Evolutionary conservation across 2,329 filamentous ascomycete species (phyloP), one percentile per base, ranked within the genome.

Genomic region (Exophiala alcalophila): DNA sequence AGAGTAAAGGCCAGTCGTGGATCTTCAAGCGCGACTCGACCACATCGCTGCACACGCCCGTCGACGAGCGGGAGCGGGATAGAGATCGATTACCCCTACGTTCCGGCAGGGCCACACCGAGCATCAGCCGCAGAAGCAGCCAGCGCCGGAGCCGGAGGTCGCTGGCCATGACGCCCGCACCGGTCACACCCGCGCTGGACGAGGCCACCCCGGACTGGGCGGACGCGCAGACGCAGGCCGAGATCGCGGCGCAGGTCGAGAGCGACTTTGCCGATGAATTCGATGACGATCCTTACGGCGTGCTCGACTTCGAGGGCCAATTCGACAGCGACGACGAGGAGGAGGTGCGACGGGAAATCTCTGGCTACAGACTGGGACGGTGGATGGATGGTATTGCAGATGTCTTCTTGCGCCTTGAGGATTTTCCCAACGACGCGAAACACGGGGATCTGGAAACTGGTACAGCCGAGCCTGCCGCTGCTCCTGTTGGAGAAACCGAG

Each of bases 1-100:
- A 81, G 53, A 71, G 72, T 44, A 81, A 81, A 53, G 78, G 78
- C n/a, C 77, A 81, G 56, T 73, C 72, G 41, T 81, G 78, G 78
- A 66, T 81, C 3, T 65, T 68, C 2, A 72, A 77, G 37, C 66
- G 76, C 18, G 72, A 76, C 49, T 77, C 71, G 47, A 73, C 71
- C 1, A 80, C 77, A 1, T 74, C 69, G 31, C 63, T 80, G 23
- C 48, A 44, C 14, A 45, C 44, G 12, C 50, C 52, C 11, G 19
- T 44, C 3, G 49, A 56, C 6, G 46, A 48, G 2, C 68, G 44
- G 23, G n/a, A n/a, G n/a, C n/a, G n/a, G n/a, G n/a, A n/a, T n/a
- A n/a, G n/a, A n/a, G n/a, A n/a, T n/a, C n/a, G n/a, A n/a, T n/a
- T n/a, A n/a, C 26, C 29, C 9, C 18, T 38, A 5, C 32, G 47